These are phyloP conservation scores for Aspergillus fijiensis DNA, from an alignment of 2,329 filamentous ascomycete species.

Conservation along the genomic window DNA sequence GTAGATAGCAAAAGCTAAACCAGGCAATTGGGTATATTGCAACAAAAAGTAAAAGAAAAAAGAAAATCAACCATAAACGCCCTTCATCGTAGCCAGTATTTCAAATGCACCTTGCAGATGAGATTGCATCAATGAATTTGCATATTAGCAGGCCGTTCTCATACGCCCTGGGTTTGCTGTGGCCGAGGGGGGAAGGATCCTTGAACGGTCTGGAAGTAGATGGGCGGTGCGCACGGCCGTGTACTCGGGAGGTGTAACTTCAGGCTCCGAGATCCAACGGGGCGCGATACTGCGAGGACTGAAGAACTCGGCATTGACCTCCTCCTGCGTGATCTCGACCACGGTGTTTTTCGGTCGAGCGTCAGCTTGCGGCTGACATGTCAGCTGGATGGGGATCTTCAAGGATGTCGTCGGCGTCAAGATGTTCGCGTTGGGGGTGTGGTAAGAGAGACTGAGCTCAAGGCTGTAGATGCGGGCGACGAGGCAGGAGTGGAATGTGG, in stretches of 20 bases:
- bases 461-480: constrained; percentile 64
- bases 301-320: constrained; percentile 24
- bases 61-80: neutral
- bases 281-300: constrained; percentile 19
- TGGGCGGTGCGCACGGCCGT: neutral
- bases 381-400: constrained; percentile 47
- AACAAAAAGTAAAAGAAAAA: neutral
- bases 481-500: constrained; percentile 69
- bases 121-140: neutral
- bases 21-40: constrained; percentile 4
- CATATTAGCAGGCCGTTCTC: neutral
- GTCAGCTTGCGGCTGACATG: constrained; percentile 19
- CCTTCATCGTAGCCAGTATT: neutral
- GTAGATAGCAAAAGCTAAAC: neutral
- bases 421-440: constrained; percentile 48
- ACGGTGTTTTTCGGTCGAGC: neutral
- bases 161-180: neutral
- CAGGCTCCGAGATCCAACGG: neutral
- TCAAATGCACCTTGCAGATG: neutral
- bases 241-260: constrained; percentile 1
- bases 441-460: constrained; percentile 57
- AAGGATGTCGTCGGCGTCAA: constrained; percentile 42
- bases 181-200: neutral
- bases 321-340: constrained; percentile 18
- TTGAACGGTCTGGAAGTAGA: constrained; percentile 1